Evolutionary conservation across 305 asterid species (phyloP).

Genomic region (Fraxinus floribunda): DNA sequence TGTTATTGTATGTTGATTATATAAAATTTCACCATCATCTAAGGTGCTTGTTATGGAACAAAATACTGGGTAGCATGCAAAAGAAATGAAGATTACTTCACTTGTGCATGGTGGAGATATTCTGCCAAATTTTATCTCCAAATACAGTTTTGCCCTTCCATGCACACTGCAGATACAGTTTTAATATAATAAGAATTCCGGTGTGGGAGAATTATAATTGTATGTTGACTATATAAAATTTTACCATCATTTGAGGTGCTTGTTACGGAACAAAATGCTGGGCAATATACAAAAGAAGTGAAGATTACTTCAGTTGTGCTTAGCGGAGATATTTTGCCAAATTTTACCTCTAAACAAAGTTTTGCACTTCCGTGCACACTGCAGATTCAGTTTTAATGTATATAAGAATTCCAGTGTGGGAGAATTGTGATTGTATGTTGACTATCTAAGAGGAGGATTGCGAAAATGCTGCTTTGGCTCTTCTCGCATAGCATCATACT

Average conservation of each 20-base stretch:
- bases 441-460: neutral
- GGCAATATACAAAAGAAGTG: no score
- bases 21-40: no score
- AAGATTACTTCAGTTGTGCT: no score
- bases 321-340: neutral
- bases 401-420: neutral
- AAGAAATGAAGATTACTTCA: neutral
- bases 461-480: neutral
- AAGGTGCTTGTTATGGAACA: neutral
- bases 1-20: neutral
- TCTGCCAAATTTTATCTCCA: neutral
- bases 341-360: neutral
- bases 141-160: no score
- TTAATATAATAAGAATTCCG: no score
- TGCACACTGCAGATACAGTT: no score
- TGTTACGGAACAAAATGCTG: no score
- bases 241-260: no score
- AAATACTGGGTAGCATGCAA: neutral
- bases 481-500: neutral
- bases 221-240: no score
- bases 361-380: neutral
- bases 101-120: neutral
- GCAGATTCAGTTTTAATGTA: neutral
- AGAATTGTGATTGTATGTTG: neutral
- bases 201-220: no score